phyloP scores from a whole-genome alignment of 2,329 filamentous ascomycete species.

The Phyllosticta citribraziliensis region DNA sequence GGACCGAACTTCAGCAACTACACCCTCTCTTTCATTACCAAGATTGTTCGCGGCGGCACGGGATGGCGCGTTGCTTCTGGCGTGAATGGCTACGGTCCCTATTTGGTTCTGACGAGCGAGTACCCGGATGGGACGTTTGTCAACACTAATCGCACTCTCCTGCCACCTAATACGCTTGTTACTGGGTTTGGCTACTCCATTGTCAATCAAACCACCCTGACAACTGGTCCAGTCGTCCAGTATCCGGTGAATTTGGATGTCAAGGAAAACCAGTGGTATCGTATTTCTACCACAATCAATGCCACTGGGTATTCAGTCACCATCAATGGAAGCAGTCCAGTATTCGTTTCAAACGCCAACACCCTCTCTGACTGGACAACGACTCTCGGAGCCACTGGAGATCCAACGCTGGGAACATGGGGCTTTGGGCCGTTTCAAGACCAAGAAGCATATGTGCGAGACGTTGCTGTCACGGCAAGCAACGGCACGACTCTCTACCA shows the following conservation, averaged over 20 bases:
- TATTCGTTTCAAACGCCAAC: constrained; percentile 14
- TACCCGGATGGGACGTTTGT: constrained; percentile 17
- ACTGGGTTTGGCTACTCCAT: constrained; percentile 26
- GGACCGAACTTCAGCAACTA: constrained; percentile 23
- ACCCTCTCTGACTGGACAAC: not conserved
- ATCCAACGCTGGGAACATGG: constrained; percentile 24
- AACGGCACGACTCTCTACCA: constrained; percentile 26
- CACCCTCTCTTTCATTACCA: constrained; percentile 28
- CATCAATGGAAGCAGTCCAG: constrained; percentile 16
- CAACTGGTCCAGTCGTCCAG: constrained; percentile 17
- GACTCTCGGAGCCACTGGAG: not conserved
- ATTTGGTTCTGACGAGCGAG: constrained; percentile 4
- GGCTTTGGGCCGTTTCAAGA: constrained; percentile 35
- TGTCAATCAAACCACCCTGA: constrained; percentile 29
- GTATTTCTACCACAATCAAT: constrained; percentile 25
- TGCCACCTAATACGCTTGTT: constrained; percentile 27
- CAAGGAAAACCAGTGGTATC: constrained; percentile 30
- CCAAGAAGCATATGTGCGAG: constrained; percentile 27
- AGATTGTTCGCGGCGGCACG: constrained; percentile 29
- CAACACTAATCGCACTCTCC: constrained; percentile 27
- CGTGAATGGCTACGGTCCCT: not conserved
- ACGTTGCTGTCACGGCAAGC: constrained; percentile 22
- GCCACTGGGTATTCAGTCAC: constrained; percentile 20
- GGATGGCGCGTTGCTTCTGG: constrained; percentile 26
- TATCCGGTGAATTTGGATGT: constrained; percentile 21